Percentiles rank a stretch among this genome's conserved stretches.
phyloP scores from a whole-genome alignment of 1,284 basidiomycete species.

The Heterobasidion occidentale region DNA sequence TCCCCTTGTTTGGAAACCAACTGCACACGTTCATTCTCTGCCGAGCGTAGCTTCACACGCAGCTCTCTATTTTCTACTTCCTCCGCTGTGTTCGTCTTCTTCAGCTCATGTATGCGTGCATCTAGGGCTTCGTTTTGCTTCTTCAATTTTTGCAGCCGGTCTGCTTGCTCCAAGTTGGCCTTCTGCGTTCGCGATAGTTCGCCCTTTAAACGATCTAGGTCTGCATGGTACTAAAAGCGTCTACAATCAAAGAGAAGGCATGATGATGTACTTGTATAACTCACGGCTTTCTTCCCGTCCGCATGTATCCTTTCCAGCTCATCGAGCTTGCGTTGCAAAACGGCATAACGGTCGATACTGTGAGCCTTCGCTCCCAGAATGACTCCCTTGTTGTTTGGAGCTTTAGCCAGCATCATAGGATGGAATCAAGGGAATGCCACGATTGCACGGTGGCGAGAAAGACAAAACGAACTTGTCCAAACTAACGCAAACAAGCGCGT shows the following conservation, averaged over 20 bases:
- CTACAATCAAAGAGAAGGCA: slow-evolving; percentile 4
- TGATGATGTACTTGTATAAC: slow-evolving; percentile 15
- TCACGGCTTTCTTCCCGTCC: slow-evolving; percentile 59
- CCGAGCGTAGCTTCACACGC: slow-evolving; percentile 45
- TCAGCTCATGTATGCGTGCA: slow-evolving; percentile 47
- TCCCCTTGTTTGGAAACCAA: slow-evolving; percentile 45
- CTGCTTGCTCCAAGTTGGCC: slow-evolving; percentile 40
- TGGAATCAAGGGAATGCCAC: not conserved
- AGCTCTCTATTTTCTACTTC: slow-evolving; percentile 58
- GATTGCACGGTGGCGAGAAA: too few species aligned
- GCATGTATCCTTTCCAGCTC: slow-evolving; percentile 57
- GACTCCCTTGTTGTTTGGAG: not conserved
- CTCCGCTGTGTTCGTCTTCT: slow-evolving; percentile 37
- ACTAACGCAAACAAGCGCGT: not conserved
- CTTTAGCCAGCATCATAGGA: not conserved
- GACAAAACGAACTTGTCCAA: too few species aligned
- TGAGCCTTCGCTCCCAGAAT: not conserved
- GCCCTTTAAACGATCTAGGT: slow-evolving; percentile 49
- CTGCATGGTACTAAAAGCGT: slow-evolving; percentile 41
- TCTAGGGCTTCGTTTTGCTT: slow-evolving; percentile 53
- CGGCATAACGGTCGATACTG: slow-evolving; percentile 36
- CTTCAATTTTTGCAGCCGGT: slow-evolving; percentile 52
- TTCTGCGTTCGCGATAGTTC: slow-evolving; percentile 47
- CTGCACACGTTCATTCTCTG: slow-evolving; percentile 52
- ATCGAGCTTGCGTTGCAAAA: slow-evolving; percentile 57